A percentile compares a stretch with the other conserved stretches of the same genome.
These are phyloP conservation scores for Vaccinium vitisidaea DNA, from an alignment of 148 eudicot species.

Conservation along the genomic window DNA sequence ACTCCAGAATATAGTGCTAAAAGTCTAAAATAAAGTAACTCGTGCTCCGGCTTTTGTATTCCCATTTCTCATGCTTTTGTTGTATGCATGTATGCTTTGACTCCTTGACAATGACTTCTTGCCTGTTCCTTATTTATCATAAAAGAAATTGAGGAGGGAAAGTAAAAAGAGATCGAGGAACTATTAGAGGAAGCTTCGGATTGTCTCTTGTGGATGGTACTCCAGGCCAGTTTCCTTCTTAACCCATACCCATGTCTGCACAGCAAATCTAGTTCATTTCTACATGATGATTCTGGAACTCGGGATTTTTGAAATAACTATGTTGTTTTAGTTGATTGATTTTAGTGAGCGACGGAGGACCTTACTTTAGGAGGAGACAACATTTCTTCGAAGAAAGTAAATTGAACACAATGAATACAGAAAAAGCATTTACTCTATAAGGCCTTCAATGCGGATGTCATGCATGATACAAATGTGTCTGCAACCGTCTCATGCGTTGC, in stretches of 20 bases:
- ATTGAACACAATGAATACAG: neutral
- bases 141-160: neutral
- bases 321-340: neutral
- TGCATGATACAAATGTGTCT: neutral
- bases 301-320: neutral
- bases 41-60: neutral
- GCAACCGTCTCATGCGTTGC: neutral
- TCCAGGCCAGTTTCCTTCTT: neutral
- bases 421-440: neutral
- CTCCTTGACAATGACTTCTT: slow-evolving; percentile 7
- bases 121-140: neutral
- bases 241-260: neutral
- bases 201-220: neutral
- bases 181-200: slow-evolving; percentile 8
- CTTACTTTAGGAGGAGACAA: no score
- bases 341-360: no score
- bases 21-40: neutral
- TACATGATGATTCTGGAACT: neutral
- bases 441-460: neutral
- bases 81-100: slow-evolving; percentile 5
- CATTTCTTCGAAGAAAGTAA: no score
- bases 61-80: neutral
- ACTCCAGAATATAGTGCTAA: no score
- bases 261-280: neutral
- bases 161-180: slow-evolving; percentile 8